Conservation (phyloP, 129 eudicot species). For the sunflower (Helianthus annuus) region HanXRQr2.0-SUNRISE NC_035443.2:29868801-29869300, state of each 20-base stretch:
- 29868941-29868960: too few species aligned
- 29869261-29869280: slow-evolving; percentile 16
- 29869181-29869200: neutral
- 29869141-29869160: slow-evolving; percentile 10
- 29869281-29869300: slow-evolving; percentile 4
- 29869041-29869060: slow-evolving; percentile 27
- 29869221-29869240: slow-evolving; percentile 16
- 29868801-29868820: too few species aligned
- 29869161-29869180: slow-evolving; percentile 22
- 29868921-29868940: too few species aligned
- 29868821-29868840: too few species aligned
- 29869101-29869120: slow-evolving; percentile 17
- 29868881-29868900: too few species aligned
- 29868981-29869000: neutral
- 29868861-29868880: too few species aligned
- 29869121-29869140: slow-evolving; percentile 3
- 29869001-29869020: neutral
- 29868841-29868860: too few species aligned
- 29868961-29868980: too few species aligned
- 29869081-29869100: slow-evolving; percentile 29
- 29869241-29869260: slow-evolving; percentile 19
- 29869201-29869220: neutral
- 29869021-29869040: slow-evolving; percentile 31
- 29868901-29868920: too few species aligned
- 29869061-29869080: slow-evolving; percentile 29